Conservation (phyloP, 2,329 filamentous ascomycete genomes). For the Pseudogymnoascus sp. region DNA sequence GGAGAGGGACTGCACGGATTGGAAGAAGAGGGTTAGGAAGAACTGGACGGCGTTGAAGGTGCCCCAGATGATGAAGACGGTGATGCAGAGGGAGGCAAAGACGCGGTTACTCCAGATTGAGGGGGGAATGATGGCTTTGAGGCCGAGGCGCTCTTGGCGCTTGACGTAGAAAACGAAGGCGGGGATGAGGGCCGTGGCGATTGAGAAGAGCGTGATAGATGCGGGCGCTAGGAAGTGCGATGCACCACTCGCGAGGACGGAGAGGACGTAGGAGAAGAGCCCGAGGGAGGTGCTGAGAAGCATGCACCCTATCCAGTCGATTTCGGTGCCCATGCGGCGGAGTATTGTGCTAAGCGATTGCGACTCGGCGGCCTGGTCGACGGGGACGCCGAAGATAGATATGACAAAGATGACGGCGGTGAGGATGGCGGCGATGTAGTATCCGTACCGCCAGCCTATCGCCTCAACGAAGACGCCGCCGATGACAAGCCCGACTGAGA, state of each 20-base stretch:
- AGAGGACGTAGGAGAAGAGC: slow-evolving; percentile 39
- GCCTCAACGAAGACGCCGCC: slow-evolving; percentile 40
- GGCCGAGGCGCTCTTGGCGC: slow-evolving; percentile 20
- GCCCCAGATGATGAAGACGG: slow-evolving; percentile 28
- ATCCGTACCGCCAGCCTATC: slow-evolving; percentile 44
- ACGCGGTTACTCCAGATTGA: slow-evolving; percentile 26
- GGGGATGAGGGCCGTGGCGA: slow-evolving; percentile 24
- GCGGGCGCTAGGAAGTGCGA: slow-evolving; percentile 14
- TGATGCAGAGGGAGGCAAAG: slow-evolving; percentile 27
- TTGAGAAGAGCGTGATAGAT: slow-evolving; percentile 25
- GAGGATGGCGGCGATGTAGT: slow-evolving; percentile 38
- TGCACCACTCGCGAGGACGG: slow-evolving; percentile 15
- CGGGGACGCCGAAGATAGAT: slow-evolving; percentile 17
- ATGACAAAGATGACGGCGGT: slow-evolving; percentile 17
- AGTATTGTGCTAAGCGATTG: slow-evolving; percentile 12
- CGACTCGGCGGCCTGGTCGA: slow-evolving; percentile 6
- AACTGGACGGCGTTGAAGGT: slow-evolving; percentile 25
- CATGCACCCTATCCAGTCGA: slow-evolving; percentile 44
- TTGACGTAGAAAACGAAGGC: slow-evolving; percentile 23
- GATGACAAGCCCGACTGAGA: slow-evolving; percentile 41
- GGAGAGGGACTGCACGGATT: slow-evolving; percentile 16
- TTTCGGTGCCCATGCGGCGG: slow-evolving; percentile 27
- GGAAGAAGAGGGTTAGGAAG: slow-evolving; percentile 24
- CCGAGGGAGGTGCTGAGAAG: slow-evolving; percentile 39
- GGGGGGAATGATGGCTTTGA: slow-evolving; percentile 29